These are phyloP conservation scores for Calendula officinalis DNA, from an alignment of 129 eudicot species.

Conservation along the genomic window DNA sequence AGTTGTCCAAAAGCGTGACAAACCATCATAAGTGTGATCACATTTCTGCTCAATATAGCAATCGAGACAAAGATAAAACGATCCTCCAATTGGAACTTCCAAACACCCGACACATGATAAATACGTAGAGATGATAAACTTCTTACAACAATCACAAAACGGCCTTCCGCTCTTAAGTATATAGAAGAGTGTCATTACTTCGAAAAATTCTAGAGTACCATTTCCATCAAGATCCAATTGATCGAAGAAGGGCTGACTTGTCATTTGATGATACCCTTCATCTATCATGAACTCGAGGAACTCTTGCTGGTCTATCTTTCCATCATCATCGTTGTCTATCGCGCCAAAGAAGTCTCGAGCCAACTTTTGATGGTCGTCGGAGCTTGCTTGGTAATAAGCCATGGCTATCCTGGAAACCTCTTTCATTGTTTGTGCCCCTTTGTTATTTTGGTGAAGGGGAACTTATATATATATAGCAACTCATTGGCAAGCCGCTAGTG, in stretches of 20 bases:
- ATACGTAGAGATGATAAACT: slow-evolving; percentile 35
- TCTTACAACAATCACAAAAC: slow-evolving; percentile 37
- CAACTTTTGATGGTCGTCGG: slow-evolving; percentile 15
- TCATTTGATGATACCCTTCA: slow-evolving; percentile 39
- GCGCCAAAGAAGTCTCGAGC: slow-evolving; percentile 43
- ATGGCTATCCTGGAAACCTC: slow-evolving; percentile 37
- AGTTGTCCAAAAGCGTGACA: slow-evolving; percentile 40
- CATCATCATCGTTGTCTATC: slow-evolving; percentile 44
- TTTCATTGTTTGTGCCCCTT: slow-evolving; percentile 28
- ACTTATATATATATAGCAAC: not conserved
- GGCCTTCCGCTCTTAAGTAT: slow-evolving; percentile 56
- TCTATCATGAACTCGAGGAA: slow-evolving; percentile 39
- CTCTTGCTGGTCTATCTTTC: slow-evolving; percentile 36
- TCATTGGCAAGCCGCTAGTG: not conserved
- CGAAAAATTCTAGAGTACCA: slow-evolving; percentile 42
- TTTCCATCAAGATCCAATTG: slow-evolving; percentile 34
- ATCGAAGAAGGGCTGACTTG: slow-evolving; percentile 23
- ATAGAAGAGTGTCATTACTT: slow-evolving; percentile 53
- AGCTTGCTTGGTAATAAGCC: slow-evolving; percentile 40
- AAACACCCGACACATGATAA: slow-evolving; percentile 39
- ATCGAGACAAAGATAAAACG: slow-evolving; percentile 19
- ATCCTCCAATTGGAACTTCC: not conserved
- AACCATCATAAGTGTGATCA: slow-evolving; percentile 19
- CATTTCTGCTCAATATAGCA: slow-evolving; percentile 13
- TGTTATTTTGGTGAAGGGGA: not conserved